Evolutionary conservation across 352 stramenopile genomes (phyloP), one percentile per base, ranked within the genome.

Genomic region (Pythium brassicae): DNA sequence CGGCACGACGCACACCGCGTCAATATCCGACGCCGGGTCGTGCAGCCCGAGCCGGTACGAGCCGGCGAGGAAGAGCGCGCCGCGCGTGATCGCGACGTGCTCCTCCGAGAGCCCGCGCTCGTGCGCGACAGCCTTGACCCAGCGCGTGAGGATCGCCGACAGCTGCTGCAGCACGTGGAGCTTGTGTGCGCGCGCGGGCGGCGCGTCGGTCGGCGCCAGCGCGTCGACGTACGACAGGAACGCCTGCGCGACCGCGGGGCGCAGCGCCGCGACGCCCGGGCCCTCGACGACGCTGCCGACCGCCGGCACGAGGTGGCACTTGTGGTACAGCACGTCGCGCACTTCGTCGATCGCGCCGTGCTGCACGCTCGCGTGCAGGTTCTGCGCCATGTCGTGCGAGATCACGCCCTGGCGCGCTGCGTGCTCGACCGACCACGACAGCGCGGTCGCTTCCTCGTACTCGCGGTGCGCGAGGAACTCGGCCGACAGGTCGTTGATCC

Each of bases 31-130:
- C 46, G 26, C 39, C 27, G 81, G 83, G 35, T 92, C 85, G 53
- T 96, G 76, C 49, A 96, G 62, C 8, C 78, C 84, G 15, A 97
- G 65, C 19, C 83, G 79, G 57, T 94, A 94, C 1, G 89, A 98
- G 12, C 95, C 95, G 61, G 83, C 83, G 3, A 91, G 64, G 58
- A 91, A 93, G 8, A 93, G 64, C 15, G 77, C 86, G 1, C 83
- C 83, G 50, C 82, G 84, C 3, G 80, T 93, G 22, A 93, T 51
- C 4, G 81, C 71, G 34, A 93, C 77, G 27, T 91, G 77, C 48
- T 91, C 83, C 55, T 89, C 75, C 37, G 66, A 80, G 25, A 93
- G 50, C 7, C 74, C 77, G 4, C 78, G 75, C 50, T 88, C 75
- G 20, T 76, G 71, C 27, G 78, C 80, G n/a, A 91, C 71, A 42